These are phyloP conservation scores for Dactylellina drechsleri DNA, from an alignment of 2,329 filamentous ascomycete genomes.

Conservation along the genomic window DNA sequence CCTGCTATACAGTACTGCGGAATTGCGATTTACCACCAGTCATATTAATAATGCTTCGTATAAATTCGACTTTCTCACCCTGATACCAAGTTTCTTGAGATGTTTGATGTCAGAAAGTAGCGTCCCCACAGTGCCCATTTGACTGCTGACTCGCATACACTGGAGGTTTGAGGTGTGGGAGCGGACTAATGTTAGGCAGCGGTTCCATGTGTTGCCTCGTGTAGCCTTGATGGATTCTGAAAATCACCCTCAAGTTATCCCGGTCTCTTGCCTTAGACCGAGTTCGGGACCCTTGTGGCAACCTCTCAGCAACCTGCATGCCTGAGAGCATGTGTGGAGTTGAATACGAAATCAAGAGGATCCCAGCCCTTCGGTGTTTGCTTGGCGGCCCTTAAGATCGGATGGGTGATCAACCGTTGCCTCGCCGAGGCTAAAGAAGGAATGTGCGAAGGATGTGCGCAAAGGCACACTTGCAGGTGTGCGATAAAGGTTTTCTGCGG, in stretches of 20 bases:
- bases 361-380: not conserved
- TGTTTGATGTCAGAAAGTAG: conserved; percentile 17
- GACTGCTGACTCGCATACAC: too few relatives aligned
- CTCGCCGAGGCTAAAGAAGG: conserved; percentile 41
- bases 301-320: not conserved
- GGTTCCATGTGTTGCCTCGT: not conserved
- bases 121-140: conserved; percentile 2
- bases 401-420: not conserved
- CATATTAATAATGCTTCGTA: too few relatives aligned
- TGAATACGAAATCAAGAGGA: conserved; percentile 18
- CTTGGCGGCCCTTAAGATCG: not conserved
- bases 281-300: not conserved
- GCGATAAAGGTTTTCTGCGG: not conserved
- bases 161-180: too few relatives aligned
- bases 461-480: not conserved
- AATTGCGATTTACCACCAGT: not conserved
- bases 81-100: too few relatives aligned
- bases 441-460: conserved; percentile 27
- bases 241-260: too few relatives aligned
- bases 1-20: not conserved
- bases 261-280: too few relatives aligned
- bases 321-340: conserved; percentile 16
- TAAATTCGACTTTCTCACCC: too few relatives aligned
- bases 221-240: not conserved
- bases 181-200: not conserved